phyloP scores from a whole-genome alignment of 2,329 filamentous ascomycete species.

The Aureobasidium namibiae region DNA sequence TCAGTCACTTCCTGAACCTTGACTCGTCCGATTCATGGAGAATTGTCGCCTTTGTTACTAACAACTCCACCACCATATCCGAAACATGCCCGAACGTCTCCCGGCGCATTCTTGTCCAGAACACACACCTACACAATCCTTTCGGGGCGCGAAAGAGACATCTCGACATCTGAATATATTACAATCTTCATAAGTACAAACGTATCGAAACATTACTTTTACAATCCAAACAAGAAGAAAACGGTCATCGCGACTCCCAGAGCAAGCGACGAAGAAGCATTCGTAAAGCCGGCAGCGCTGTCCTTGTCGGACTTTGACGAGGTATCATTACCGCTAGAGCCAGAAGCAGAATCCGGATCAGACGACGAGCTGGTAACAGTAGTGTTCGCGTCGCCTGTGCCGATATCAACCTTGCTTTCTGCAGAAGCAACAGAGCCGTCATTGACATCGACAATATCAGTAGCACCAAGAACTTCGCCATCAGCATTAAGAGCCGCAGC shows the following conservation, averaged over 20 bases:
- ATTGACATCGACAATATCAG: conserved; percentile 15
- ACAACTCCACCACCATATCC: not conserved
- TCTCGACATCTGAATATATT: not conserved
- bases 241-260: not conserved
- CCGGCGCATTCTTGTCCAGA: not conserved
- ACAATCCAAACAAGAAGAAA: not conserved
- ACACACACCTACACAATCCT: no score
- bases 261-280: conserved; percentile 2
- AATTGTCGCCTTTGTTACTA: not conserved
- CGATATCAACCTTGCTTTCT: not conserved
- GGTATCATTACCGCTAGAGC: not conserved
- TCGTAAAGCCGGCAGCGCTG: not conserved
- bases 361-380: conserved; percentile 2
- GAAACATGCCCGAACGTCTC: not conserved
- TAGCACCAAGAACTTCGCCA: conserved; percentile 15
- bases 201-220: not conserved
- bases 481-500: conserved; percentile 18
- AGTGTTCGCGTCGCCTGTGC: conserved; percentile 4
- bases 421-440: not conserved
- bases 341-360: not conserved
- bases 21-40: not conserved
- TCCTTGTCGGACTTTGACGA: not conserved
- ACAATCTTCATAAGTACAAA: not conserved
- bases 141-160: not conserved
- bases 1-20: not conserved